Evolutionary conservation across 1,284 basidiomycete genomes (phyloP), one percentile per base, ranked within the genome.

Genomic region (Fomitopsis pinicola): DNA sequence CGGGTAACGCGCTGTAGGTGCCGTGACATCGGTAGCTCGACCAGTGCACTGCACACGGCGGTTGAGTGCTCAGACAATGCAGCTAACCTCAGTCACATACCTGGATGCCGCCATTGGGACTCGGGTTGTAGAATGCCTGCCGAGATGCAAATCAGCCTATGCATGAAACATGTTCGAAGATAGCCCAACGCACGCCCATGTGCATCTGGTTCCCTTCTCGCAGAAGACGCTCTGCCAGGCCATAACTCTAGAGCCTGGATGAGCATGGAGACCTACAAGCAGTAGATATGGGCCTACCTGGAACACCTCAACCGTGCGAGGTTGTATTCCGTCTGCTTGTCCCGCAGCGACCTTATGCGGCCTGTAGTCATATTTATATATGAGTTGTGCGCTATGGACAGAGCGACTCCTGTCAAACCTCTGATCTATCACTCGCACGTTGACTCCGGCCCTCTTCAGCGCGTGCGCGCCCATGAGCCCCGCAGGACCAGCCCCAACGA

Each of bases 61-160:
- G 42, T n/a, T 14, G 19, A 17, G 42, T 40, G 38, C 38, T 15
- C 12, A 8, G 12, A 15, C 3, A 2, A 12, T 15, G 38, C 38
- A 33, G 3, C 38, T 3, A 10, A 14, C 5, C 6, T 8, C 15
- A 15, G 22, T 17, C 17, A 59, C 76, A 42, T 61, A 85, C 84
- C 77, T 86, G 79, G 40, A 91, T 89, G 1, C 82, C 85, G 19
- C 87, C 85, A 44, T 79, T 70, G 7, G 78, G 70, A 26, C 78
- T 75, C 9, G 90, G 88, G 63, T 89, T 87, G 69, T 91, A 91
- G 68, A 90, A 91, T 7, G 88, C 85, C 87, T 91, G 57, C 42
- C 36, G 15, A 33, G 2, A 50, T 33, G 14, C 22, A 33, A 26
- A 17, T 50, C 52, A 17, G 17, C 26, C 6, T 26, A 10, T 15